Conservation (phyloP, 768 basidiomycete species). For the Mycena rosella region DNA sequence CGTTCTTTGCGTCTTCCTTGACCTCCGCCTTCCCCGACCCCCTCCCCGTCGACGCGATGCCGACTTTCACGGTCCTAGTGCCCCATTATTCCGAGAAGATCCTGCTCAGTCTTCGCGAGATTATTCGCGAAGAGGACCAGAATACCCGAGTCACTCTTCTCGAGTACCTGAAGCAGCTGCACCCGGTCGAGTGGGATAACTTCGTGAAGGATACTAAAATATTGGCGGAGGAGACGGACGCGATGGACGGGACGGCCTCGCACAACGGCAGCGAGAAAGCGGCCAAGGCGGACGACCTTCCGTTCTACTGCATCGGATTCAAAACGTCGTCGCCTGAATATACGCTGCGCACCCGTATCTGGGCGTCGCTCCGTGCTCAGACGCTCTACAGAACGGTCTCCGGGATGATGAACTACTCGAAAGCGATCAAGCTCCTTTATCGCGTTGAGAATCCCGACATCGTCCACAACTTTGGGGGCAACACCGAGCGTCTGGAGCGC, state of each 20-base stretch:
- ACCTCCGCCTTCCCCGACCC: slow-evolving; percentile 97
- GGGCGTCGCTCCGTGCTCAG: slow-evolving; percentile 98
- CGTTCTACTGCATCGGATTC: slow-evolving; percentile 99
- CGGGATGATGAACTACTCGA: slow-evolving; percentile 99
- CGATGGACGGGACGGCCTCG: slow-evolving; percentile 65
- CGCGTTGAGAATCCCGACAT: slow-evolving; percentile 99
- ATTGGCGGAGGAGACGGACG: slow-evolving; percentile 88
- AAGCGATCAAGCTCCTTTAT: slow-evolving; percentile 98
- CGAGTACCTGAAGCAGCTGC: slow-evolving; percentile 98
- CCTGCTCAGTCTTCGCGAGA: slow-evolving; percentile 94
- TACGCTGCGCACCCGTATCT: slow-evolving; percentile 98
- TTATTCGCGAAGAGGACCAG: slow-evolving; percentile 97
- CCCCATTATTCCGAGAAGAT: slow-evolving; percentile 99
- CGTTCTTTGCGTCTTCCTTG: slow-evolving; percentile 98
- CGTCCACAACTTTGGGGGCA: slow-evolving; percentile 95
- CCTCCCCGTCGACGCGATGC: slow-evolving; percentile 97
- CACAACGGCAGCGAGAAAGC: slow-evolving; percentile 78
- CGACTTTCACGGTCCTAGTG: slow-evolving; percentile 98
- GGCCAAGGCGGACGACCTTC: slow-evolving; percentile 89
- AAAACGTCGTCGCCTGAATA: slow-evolving; percentile 99
- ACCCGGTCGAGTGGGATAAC: slow-evolving; percentile 99
- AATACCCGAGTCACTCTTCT: slow-evolving; percentile 96
- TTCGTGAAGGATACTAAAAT: slow-evolving; percentile 99
- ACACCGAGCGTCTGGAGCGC: slow-evolving; percentile 95
- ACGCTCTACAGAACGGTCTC: slow-evolving; percentile 99